Evolutionary conservation across 2,329 filamentous ascomycete genomes (phyloP).

Genomic region (Talaromyces sp.): DNA sequence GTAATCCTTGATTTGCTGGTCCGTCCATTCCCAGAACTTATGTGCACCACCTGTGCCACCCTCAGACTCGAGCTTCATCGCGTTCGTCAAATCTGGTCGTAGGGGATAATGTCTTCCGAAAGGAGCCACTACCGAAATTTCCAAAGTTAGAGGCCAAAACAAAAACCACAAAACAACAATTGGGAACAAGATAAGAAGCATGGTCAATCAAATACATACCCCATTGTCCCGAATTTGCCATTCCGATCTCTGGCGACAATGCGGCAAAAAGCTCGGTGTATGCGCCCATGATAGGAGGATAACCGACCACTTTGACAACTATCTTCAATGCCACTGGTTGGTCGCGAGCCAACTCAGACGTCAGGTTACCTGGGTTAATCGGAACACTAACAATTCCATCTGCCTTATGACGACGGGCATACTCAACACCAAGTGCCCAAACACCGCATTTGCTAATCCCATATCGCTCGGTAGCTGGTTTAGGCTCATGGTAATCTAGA

Average conservation of each 20-base stretch:
- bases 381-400: constrained; percentile 17
- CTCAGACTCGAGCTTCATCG: constrained; percentile 23
- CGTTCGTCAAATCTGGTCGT: constrained; percentile 22
- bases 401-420: constrained; percentile 25
- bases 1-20: constrained; percentile 30
- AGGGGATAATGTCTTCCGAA: constrained; percentile 20
- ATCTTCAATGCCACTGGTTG: background rate
- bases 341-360: background rate
- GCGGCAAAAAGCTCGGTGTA: constrained; percentile 51
- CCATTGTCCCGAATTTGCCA: constrained; percentile 30
- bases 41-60: constrained; percentile 29
- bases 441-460: constrained; percentile 36
- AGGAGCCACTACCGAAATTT: too few species aligned
- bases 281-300: constrained; percentile 39
- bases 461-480: constrained; percentile 30
- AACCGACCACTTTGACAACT: constrained; percentile 21
- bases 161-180: too few species aligned
- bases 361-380: background rate
- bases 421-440: constrained; percentile 32
- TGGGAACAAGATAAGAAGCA: too few species aligned
- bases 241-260: constrained; percentile 43
- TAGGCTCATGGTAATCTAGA: background rate
- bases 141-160: too few species aligned
- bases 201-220: background rate
- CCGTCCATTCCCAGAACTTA: constrained; percentile 43